A percentile compares a stretch with the other conserved stretches of the same genome.
Conservation (phyloP, 106 monocot genomes). For the Platanthera guangdongensis region DNA sequence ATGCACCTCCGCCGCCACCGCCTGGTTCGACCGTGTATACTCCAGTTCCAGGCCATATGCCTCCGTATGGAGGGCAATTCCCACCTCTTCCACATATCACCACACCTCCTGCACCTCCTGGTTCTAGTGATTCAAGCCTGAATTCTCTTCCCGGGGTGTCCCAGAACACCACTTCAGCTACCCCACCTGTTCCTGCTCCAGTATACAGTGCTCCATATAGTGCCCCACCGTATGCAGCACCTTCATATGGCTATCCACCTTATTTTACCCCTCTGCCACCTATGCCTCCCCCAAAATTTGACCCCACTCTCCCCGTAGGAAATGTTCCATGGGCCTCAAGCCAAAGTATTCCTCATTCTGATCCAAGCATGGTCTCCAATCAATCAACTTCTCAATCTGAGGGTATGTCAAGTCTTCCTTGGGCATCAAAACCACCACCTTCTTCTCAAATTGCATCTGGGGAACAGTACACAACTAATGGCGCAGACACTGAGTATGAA, state of each 20-base stretch:
- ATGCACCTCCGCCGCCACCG: conserved; percentile 38
- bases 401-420: conserved; percentile 21
- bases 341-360: not conserved
- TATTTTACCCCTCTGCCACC: conserved; percentile 28
- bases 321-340: conserved; percentile 25
- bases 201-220: conserved; percentile 20
- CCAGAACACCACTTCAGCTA: conserved; percentile 13
- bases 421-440: conserved; percentile 10
- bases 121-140: conserved; percentile 37
- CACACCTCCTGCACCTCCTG: conserved; percentile 26
- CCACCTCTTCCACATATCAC: conserved; percentile 20
- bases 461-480: conserved; percentile 23
- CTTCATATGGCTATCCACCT: conserved; percentile 25
- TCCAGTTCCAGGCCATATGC: conserved; percentile 12
- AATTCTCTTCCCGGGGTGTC: conserved; percentile 34
- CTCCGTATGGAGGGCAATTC: conserved; percentile 27
- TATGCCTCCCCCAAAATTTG: conserved; percentile 19
- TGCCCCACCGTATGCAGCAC: conserved; percentile 31
- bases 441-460: conserved; percentile 22
- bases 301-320: conserved; percentile 13
- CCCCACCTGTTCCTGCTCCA: conserved; percentile 15
- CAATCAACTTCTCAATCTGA: conserved; percentile 8
- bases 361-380: conserved; percentile 1
- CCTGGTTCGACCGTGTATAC: conserved; percentile 25
- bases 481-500: conserved; percentile 48